phyloP scores from a whole-genome alignment of 129 eudicot species.

The Lonicera japonica region DNA sequence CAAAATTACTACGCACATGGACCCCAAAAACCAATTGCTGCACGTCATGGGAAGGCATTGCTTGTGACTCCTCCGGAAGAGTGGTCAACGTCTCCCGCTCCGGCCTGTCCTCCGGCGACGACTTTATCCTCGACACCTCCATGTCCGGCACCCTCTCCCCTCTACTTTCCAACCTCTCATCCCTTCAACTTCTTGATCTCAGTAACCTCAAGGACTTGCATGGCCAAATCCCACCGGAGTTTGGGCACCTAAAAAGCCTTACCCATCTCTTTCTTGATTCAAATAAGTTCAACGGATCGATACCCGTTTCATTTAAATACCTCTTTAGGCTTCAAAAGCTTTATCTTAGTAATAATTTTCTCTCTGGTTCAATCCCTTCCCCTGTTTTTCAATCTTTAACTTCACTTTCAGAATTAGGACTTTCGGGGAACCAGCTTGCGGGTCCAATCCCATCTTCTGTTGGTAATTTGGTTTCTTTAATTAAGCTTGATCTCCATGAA shows the following conservation, averaged over 20 bases:
- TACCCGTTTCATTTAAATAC: constrained; percentile 39
- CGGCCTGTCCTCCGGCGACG: constrained; percentile 48
- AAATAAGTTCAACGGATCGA: constrained; percentile 48
- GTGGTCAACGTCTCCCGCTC: constrained; percentile 64
- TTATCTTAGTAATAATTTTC: constrained; percentile 41
- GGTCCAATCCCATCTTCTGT: constrained; percentile 63
- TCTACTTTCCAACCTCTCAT: constrained; percentile 59
- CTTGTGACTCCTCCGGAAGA: constrained; percentile 57
- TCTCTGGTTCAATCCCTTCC: constrained; percentile 41
- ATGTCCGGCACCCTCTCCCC: constrained; percentile 80
- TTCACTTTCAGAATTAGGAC: constrained; percentile 42
- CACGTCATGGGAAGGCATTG: constrained; percentile 64
- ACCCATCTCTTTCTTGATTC: constrained; percentile 53
- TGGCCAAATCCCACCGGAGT: constrained; percentile 67
- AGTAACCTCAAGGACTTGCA: constrained; percentile 54
- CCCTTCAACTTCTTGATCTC: constrained; percentile 65
- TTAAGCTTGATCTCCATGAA: constrained; percentile 49
- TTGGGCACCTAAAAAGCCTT: constrained; percentile 51
- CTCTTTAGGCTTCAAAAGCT: constrained; percentile 45
- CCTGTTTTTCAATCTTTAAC: constrained; percentile 26
- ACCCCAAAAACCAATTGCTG: constrained; percentile 59
- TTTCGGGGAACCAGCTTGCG: constrained; percentile 51
- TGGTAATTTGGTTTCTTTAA: constrained; percentile 36
- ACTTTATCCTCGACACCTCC: constrained; percentile 52
- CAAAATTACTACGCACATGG: constrained; percentile 56